Evolutionary conservation across 202 grass and related monocot species (phyloP).

Genomic region (Saccharum hybrid): DNA sequence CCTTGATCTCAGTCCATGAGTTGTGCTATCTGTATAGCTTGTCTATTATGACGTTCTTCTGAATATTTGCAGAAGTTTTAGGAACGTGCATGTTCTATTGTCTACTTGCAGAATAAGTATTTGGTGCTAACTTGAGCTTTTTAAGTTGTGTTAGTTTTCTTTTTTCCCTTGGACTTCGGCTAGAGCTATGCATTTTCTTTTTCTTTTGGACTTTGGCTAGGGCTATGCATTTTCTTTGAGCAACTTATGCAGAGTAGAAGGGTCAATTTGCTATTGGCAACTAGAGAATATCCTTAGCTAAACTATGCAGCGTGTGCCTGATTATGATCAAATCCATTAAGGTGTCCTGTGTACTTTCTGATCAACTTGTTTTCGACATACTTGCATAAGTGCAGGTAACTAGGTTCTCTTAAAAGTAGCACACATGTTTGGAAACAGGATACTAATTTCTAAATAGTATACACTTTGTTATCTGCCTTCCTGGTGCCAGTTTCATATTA

Average conservation of each 20-base stretch:
- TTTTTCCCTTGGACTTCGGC: background rate
- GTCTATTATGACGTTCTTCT: background rate
- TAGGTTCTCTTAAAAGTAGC: background rate
- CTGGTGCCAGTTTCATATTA: background rate
- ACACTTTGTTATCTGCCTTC: background rate
- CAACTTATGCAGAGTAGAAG: background rate
- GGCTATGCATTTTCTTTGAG: slow-evolving; percentile 8
- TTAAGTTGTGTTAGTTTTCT: background rate
- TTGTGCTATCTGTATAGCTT: background rate
- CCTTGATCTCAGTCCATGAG: background rate
- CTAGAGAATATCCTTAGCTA: background rate
- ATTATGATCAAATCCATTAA: slow-evolving; percentile 11
- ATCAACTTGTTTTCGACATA: background rate
- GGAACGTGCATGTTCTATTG: slow-evolving; percentile 2
- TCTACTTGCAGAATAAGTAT: background rate
- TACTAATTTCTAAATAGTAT: slow-evolving; percentile 2
- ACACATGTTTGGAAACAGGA: background rate
- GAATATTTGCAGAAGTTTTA: background rate
- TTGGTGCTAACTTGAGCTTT: background rate
- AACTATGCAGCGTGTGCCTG: background rate
- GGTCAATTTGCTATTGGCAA: background rate
- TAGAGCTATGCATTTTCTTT: background rate
- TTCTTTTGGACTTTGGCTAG: background rate
- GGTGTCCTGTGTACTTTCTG: background rate
- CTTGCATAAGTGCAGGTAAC: background rate